Conservation (phyloP, 345 rosid genomes). For the Murraya koenigii region DNA sequence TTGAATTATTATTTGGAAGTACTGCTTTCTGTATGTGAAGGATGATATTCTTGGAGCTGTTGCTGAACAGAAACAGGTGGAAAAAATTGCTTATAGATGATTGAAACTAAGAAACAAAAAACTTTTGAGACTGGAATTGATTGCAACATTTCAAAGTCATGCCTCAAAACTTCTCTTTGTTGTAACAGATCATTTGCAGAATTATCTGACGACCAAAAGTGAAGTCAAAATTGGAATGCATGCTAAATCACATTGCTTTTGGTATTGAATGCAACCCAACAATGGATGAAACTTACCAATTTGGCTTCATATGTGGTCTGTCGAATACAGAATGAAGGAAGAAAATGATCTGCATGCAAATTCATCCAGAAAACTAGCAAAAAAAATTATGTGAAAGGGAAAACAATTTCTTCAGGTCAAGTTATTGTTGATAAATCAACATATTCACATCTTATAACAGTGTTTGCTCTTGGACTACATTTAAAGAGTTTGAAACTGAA, state of each 20-base stretch:
- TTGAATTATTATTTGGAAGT: slow-evolving; percentile 79
- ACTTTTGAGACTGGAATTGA: slow-evolving; percentile 81
- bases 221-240: slow-evolving; percentile 64
- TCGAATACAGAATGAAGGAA: slow-evolving; percentile 57
- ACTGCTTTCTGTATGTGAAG: slow-evolving; percentile 67
- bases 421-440: slow-evolving; percentile 38
- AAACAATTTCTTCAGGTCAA: slow-evolving; percentile 22
- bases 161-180: slow-evolving; percentile 67
- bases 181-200: slow-evolving; percentile 52
- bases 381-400: slow-evolving; percentile 28
- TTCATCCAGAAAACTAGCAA: slow-evolving; percentile 23
- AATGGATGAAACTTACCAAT: slow-evolving; percentile 66
- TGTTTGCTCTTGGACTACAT: slow-evolving; percentile 75
- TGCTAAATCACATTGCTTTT: slow-evolving; percentile 64
- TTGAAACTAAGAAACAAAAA: slow-evolving; percentile 69
- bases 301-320: slow-evolving; percentile 56
- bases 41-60: slow-evolving; percentile 83
- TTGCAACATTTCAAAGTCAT: slow-evolving; percentile 72
- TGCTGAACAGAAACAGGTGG: slow-evolving; percentile 89
- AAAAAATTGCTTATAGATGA: slow-evolving; percentile 80
- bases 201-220: slow-evolving; percentile 65
- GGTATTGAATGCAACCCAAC: slow-evolving; percentile 84
- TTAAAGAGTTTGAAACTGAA: slow-evolving; percentile 51
- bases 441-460: slow-evolving; percentile 64
- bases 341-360: slow-evolving; percentile 39